A percentile compares a stretch with the other conserved stretches of the same genome.
phyloP scores from a whole-genome alignment of 768 basidiomycete species.

The Coprinopsis marcescibilis region DNA sequence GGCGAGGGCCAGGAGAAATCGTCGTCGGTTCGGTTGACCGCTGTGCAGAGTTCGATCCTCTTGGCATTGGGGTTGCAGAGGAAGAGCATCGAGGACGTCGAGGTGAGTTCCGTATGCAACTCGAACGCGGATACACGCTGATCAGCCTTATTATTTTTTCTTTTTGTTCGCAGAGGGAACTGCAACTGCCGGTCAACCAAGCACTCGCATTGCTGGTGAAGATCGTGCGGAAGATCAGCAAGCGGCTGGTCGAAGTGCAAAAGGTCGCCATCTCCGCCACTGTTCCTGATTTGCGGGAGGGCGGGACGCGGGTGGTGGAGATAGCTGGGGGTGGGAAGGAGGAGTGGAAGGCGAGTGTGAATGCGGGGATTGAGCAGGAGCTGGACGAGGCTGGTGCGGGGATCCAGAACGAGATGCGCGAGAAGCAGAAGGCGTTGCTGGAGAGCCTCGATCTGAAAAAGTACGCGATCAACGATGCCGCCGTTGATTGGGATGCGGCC shows the following conservation, averaged over 20 bases:
- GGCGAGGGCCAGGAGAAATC: constrained; percentile 24
- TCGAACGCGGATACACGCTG: not conserved
- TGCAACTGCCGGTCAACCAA: constrained; percentile 82
- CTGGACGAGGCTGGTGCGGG: constrained; percentile 74
- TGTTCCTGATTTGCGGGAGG: constrained; percentile 8
- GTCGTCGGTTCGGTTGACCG: constrained; percentile 63
- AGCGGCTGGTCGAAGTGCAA: constrained; percentile 68
- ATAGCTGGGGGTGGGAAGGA: not conserved
- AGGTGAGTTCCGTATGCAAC: constrained; percentile 40
- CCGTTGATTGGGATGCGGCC: constrained; percentile 70
- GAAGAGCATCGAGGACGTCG: constrained; percentile 84
- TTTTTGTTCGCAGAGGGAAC: no score
- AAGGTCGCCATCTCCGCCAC: constrained; percentile 64
- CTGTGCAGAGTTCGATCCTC: constrained; percentile 87
- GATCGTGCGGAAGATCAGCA: constrained; percentile 78
- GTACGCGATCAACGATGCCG: constrained; percentile 72
- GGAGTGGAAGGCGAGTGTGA: constrained; percentile 37
- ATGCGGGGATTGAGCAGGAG: constrained; percentile 54
- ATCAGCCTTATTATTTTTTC: constrained; percentile 5
- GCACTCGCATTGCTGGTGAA: constrained; percentile 88
- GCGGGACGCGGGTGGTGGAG: constrained; percentile 4
- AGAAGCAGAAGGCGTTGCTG: constrained; percentile 84
- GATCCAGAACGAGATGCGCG: constrained; percentile 57
- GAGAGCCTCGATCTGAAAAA: constrained; percentile 81
- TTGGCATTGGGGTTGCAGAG: constrained; percentile 86